phyloP scores from a whole-genome alignment of 129 eudicot species.

The Artemisia argyi region DNA sequence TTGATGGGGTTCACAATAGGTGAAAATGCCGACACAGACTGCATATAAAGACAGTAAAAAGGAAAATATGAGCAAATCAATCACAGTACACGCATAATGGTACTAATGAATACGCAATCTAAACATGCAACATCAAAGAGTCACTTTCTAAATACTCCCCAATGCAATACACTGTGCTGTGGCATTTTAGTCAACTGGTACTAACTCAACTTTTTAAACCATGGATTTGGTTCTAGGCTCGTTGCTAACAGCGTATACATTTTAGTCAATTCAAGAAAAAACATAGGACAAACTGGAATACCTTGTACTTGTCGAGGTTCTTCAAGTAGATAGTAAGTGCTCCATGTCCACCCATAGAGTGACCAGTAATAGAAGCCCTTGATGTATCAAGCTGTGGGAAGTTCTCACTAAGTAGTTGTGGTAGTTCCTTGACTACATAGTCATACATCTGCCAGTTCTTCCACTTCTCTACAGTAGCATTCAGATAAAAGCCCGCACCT shows the following conservation, averaged over 20 bases:
- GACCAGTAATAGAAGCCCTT: constrained; percentile 84
- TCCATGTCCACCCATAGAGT: constrained; percentile 95
- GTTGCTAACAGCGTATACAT: no score
- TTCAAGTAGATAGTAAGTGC: constrained; percentile 90
- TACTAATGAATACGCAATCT: neutral
- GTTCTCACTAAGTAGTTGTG: constrained; percentile 70
- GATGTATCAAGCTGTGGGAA: constrained; percentile 84
- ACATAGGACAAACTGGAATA: constrained; percentile 12
- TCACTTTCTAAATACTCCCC: neutral
- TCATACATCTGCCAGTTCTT: constrained; percentile 99
- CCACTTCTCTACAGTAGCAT: constrained; percentile 96
- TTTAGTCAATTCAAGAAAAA: no score
- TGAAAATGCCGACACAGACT: constrained; percentile 98
- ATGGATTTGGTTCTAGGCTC: no score
- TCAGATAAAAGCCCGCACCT: constrained; percentile 98
- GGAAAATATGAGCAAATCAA: constrained; percentile 2
- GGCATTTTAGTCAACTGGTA: no score
- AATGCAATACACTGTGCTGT: neutral
- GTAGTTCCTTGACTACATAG: constrained; percentile 91
- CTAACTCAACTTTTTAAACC: no score
- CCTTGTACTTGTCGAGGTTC: constrained; percentile 94
- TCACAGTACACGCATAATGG: neutral
- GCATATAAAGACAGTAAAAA: constrained; percentile 21
- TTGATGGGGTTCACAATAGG: constrained; percentile 84
- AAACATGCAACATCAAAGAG: neutral